phyloP scores from a whole-genome alignment of 495 filamentous ascomycete species.

The Penicillium cinerascens region DNA sequence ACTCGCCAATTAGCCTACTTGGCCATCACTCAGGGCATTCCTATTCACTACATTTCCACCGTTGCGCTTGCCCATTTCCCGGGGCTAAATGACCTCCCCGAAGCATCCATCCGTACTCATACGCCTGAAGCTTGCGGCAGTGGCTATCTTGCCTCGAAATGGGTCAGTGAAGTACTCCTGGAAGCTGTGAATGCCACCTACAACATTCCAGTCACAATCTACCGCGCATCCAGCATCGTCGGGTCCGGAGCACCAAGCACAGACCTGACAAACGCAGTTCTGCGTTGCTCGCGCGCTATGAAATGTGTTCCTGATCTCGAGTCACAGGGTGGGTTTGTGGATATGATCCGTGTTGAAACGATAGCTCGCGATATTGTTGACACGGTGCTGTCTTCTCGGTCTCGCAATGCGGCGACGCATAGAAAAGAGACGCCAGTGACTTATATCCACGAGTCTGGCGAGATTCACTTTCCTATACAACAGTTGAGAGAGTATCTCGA shows the following conservation, averaged over 20 bases:
- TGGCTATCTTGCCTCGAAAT: not conserved
- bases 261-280: not conserved
- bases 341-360: not conserved
- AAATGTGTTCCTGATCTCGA: not conserved
- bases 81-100: not conserved
- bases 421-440: no score
- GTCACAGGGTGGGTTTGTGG: not conserved
- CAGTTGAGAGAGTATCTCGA: no score
- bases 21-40: not conserved
- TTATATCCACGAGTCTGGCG: no score
- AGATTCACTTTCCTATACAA: no score
- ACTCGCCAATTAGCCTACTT: not conserved
- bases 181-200: not conserved
- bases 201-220: not conserved
- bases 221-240: not conserved
- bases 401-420: no score
- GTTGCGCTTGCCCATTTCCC: not conserved
- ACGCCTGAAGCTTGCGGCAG: not conserved
- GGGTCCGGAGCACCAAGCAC: not conserved
- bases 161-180: not conserved
- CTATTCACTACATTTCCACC: not conserved
- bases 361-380: not conserved
- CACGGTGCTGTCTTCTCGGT: not conserved
- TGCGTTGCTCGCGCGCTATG: not conserved
- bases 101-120: not conserved